These are phyloP conservation scores for Acmispon strigosus DNA, from an alignment of 306 rosid species.

Conservation along the genomic window DNA sequence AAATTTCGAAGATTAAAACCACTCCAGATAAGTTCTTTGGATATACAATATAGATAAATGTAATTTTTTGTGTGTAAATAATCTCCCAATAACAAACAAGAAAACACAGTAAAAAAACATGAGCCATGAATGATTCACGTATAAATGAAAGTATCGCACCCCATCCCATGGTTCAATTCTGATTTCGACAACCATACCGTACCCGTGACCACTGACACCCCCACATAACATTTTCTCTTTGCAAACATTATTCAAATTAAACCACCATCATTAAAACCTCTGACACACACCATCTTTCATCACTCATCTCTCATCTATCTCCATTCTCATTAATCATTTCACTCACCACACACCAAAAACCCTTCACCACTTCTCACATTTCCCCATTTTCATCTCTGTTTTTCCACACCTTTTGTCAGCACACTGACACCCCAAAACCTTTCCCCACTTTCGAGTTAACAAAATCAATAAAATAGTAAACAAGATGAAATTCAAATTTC, in stretches of 20 bases:
- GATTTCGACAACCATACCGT: slow-evolving; percentile 16
- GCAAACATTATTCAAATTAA: background rate
- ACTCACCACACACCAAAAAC: background rate
- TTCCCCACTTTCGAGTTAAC: background rate
- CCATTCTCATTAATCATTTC: slow-evolving; percentile 25
- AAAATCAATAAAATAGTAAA: background rate
- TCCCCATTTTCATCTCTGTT: background rate
- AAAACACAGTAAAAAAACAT: background rate
- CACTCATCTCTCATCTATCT: background rate
- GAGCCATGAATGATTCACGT: background rate
- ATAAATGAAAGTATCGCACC: background rate
- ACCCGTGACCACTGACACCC: slow-evolving; percentile 38
- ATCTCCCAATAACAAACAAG: too few relatives aligned
- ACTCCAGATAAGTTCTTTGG: too few relatives aligned
- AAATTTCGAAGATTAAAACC: too few relatives aligned
- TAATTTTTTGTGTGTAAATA: too few relatives aligned
- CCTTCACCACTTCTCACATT: background rate
- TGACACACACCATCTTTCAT: too few relatives aligned
- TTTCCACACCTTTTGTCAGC: background rate
- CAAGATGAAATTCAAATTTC: background rate
- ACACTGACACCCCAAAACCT: background rate
- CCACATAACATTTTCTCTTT: background rate
- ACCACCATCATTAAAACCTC: background rate
- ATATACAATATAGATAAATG: too few relatives aligned
- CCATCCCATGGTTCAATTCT: background rate